Evolutionary conservation across 2,329 filamentous ascomycete species (phyloP), one percentile per base, ranked within the genome.

Genomic region (Cordyceps fumosorosea): DNA sequence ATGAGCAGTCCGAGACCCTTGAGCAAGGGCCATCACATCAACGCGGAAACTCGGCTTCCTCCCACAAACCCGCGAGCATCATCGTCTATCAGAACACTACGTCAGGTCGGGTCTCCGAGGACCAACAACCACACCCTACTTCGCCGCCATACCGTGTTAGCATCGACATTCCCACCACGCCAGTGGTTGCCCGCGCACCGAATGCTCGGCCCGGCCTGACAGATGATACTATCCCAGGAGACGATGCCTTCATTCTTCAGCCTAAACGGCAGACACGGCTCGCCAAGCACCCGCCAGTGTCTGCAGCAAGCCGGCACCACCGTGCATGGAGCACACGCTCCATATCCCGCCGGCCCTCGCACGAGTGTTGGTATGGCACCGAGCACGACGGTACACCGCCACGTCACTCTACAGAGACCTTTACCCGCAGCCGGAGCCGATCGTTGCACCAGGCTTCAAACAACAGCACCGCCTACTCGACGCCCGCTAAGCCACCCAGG

Each of bases 141-240:
- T 71, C 76, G 54, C 74, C 72, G 32, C 65, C 70, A 32, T 69
- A 73, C 64, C 77, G 77, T 67, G 73, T 73, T 61, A 80, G 78
- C 67, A 68, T 80, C 54, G 80, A 82, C 45, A 56, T 78, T 8
- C 80, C 81, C 1, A 72, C 75, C 26, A 75, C 81, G 3, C 79
- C 83, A 1, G 79, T 85, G 11, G 74, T 85, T 32, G 84, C 84
- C 14, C 77, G 80, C 54, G 85, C 85, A 7, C 85, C 85, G 14
- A 88, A 88, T 66, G 78, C 85, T n/a, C 77, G 85, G 22, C 79
- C 78, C 1, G 85, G 85, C 18, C 77, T 88, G 6, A 88, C 85
- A 2, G 85, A 88, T 64, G 83, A 87, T 66, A 72, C 79, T 1
- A 71, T 87, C 3, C 84, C 84, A 5, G 85, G 85, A 40, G 85